Evolutionary conservation across 1,284 basidiomycete species (phyloP), one percentile per base, ranked within the genome.

Genomic region (Cryptococcus sp.): DNA sequence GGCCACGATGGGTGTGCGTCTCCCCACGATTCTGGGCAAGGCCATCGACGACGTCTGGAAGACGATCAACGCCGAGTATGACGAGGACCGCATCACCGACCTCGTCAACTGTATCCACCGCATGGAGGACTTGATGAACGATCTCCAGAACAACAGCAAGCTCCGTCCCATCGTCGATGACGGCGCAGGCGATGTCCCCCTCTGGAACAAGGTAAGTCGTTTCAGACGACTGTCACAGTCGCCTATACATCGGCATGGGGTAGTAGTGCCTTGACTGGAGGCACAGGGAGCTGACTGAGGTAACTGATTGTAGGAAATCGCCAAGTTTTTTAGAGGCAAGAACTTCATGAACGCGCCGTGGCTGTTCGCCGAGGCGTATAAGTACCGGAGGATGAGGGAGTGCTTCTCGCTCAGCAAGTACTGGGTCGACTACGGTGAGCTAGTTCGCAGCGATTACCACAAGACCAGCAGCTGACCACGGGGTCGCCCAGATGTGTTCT

Each of bases 311-410:
- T 44, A 72, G 73, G 89, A 91, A 75, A 92, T 93, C 51, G 89
- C 89, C 44, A 90, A 89, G 72, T 96, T 85, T 77, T 96, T 96
- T 80, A 86, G 90, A 78, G 92, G 91, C 58, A 95, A 95, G 78
- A 89, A 94, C 76, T 98, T 96, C 71, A 95, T 96, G 91, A 94
- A 91, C 59, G 78, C 91, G 0, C 91, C 91, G 7, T 94, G 91
- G 92, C 79, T 95, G 21, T 95, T 95, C 68, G 95, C 95, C 48
- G 94, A 97, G 77, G 93, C 94, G 16, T 97, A 97, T 84, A 97
- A 97, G 79, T 97, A 97, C 78, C 88, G 94, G 69, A 87, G 92
- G 64, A 82, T 98, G 55, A 91, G 91, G 63, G 94, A 97, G 77
- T 94, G 91, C 79, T 98, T 98, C 79, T 92, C 89, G 63, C 81